Evolutionary conservation across 768 basidiomycete genomes (phyloP).

Genomic region (Dentipellis sp.): DNA sequence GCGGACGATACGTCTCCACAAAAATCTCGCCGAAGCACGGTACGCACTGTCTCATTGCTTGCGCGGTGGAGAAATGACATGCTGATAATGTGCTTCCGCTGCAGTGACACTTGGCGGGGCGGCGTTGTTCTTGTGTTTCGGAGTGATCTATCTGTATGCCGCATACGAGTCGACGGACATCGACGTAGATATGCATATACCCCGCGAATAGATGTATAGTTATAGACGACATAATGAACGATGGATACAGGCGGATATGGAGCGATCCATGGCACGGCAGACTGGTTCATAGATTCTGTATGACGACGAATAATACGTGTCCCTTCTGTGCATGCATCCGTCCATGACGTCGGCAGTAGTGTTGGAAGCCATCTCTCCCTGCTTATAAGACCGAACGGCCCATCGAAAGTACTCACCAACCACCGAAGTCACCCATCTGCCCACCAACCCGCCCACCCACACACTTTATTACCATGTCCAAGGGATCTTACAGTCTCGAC

Average conservation of each 20-base stretch:
- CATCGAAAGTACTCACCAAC: too few relatives aligned
- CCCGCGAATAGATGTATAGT: not conserved
- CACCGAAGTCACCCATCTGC: not conserved
- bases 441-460: not conserved
- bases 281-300: too few relatives aligned
- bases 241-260: too few relatives aligned
- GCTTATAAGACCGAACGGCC: too few relatives aligned
- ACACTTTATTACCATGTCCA: not conserved
- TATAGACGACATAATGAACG: too few relatives aligned
- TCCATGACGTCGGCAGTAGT: too few relatives aligned
- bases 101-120: conserved; percentile 14
- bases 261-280: too few relatives aligned
- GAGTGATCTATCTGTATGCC: conserved; percentile 12
- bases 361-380: too few relatives aligned
- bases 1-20: conserved; percentile 84
- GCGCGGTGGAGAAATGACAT: not conserved
- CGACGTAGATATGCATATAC: conserved; percentile 12
- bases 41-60: conserved; percentile 26
- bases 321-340: too few relatives aligned
- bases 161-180: conserved; percentile 5
- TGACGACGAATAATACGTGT: too few relatives aligned
- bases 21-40: conserved; percentile 95
- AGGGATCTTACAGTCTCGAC: not conserved
- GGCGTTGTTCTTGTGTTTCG: conserved; percentile 12
- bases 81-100: not conserved